These are phyloP conservation scores for Lasiosphaeria ovina DNA, from an alignment of 495 filamentous ascomycete species.

Conservation along the genomic window DNA sequence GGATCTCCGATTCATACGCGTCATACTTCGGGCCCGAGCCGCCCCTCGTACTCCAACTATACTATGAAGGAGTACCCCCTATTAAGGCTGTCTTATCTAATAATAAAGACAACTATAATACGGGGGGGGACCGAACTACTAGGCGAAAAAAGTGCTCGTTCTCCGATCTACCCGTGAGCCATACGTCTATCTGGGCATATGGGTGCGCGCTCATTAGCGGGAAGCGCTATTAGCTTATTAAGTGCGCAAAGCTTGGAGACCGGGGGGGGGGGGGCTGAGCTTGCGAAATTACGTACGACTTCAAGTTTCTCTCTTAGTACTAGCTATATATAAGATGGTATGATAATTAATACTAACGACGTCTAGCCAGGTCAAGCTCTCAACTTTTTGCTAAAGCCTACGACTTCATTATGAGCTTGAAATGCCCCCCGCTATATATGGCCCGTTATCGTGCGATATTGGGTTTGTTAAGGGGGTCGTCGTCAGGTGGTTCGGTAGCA, in stretches of 20 bases:
- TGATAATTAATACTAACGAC: background rate
- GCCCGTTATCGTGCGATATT: background rate
- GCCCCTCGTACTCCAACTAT: background rate
- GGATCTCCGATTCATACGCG: background rate
- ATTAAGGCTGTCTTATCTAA: background rate
- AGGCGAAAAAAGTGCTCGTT: background rate
- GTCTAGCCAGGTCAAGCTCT: background rate
- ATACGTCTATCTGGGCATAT: background rate
- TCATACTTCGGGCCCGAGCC: background rate
- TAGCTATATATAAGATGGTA: background rate
- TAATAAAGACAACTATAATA: background rate
- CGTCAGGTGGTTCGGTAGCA: background rate
- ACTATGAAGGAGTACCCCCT: slow-evolving; percentile 1
- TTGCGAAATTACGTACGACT: background rate
- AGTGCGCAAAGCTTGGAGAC: background rate
- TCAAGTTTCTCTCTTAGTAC: background rate
- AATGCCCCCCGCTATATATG: background rate
- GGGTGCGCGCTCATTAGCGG: background rate
- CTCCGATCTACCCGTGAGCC: background rate
- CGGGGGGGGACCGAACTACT: background rate
- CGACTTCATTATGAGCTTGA: background rate
- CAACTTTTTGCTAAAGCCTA: background rate
- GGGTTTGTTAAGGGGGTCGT: background rate
- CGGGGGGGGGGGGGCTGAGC: background rate
- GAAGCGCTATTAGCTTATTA: background rate